Evolutionary conservation across 2,329 filamentous ascomycete species (phyloP).

Genomic region (Dactylonectria macrodidyma): DNA sequence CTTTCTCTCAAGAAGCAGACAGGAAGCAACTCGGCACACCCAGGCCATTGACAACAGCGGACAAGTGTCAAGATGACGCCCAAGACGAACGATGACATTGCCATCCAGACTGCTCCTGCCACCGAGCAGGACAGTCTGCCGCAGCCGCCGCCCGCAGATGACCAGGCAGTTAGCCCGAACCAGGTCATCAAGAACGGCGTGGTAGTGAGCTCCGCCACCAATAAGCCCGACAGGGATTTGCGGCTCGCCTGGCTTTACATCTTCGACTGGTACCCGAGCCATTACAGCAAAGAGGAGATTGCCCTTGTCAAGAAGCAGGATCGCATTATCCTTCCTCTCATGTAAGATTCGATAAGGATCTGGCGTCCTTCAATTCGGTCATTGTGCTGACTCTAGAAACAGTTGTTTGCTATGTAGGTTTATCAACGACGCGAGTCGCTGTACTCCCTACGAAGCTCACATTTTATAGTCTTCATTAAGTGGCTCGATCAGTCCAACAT

Average conservation of each 20-base stretch:
- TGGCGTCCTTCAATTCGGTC: neutral
- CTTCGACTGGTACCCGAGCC: conserved; percentile 52
- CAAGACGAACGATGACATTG: conserved; percentile 8
- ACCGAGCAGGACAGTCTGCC: neutral
- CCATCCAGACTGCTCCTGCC: neutral
- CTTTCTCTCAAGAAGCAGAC: neutral
- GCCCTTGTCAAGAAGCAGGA: conserved; percentile 48
- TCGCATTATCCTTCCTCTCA: conserved; percentile 48
- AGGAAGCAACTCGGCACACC: neutral
- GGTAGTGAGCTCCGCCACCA: conserved; percentile 45
- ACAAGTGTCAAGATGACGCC: neutral
- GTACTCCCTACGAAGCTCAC: neutral
- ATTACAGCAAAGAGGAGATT: conserved; percentile 50
- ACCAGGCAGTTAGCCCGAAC: neutral
- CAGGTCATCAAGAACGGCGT: conserved; percentile 38
- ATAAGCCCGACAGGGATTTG: conserved; percentile 34
- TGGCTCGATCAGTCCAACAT: conserved; percentile 52
- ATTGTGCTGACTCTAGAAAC: neutral
- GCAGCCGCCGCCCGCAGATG: neutral
- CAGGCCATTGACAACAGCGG: neutral
- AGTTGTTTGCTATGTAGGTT: conserved; percentile 36
- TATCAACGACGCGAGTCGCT: neutral
- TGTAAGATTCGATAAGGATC: conserved; percentile 36
- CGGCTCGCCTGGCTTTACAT: conserved; percentile 48
- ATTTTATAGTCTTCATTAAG: conserved; percentile 46